Evolutionary conservation across 495 filamentous ascomycete species (phyloP), one percentile per base, ranked within the genome.

Genomic region (Bacidia rubella): DNA sequence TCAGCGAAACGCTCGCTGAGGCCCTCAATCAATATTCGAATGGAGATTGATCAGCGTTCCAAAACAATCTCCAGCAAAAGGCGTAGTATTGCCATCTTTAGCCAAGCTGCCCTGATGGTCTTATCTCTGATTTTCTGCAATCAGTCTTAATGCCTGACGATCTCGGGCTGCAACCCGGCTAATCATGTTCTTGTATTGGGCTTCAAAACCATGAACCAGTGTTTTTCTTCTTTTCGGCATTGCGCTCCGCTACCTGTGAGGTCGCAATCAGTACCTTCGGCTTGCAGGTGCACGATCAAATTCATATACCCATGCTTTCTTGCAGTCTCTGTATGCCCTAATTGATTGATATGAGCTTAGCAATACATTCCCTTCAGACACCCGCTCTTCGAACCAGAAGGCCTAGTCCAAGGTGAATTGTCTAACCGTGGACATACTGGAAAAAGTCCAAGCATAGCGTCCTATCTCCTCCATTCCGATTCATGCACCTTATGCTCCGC

Each of bases 371-470:
- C n/a, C n/a, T n/a, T n/a, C n/a, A n/a, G n/a, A n/a, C n/a, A n/a
- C n/a, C n/a, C n/a, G n/a, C n/a, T n/a, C n/a, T n/a, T n/a, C n/a
- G n/a, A n/a, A n/a, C n/a, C n/a, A n/a, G n/a, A n/a, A n/a, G n/a
- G n/a, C n/a, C n/a, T n/a, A n/a, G n/a, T n/a, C n/a, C n/a, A n/a
- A n/a, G n/a, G 19, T 29, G 27, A 12, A 21, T 17, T 11, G 17
- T 47, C 51, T 20, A n/a, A 19, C 24, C 15, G 7, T 9, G 42
- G 4, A 54, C 81, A 70, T 57, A 96, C 90, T 95, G 85, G 62
- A 97, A 97, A 65, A 92, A 97, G 65, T 96, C 92, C 47, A 69
- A 68, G 62, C 90, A 97, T 78, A 96, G 81, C n/a, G 82, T 74
- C 49, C 80, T 76, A 64, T 95, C 87, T 19, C 79, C 87, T 2